These are phyloP conservation scores for Amphicarpaea edgeworthii DNA, from an alignment of 306 rosid genomes.

Conservation along the genomic window DNA sequence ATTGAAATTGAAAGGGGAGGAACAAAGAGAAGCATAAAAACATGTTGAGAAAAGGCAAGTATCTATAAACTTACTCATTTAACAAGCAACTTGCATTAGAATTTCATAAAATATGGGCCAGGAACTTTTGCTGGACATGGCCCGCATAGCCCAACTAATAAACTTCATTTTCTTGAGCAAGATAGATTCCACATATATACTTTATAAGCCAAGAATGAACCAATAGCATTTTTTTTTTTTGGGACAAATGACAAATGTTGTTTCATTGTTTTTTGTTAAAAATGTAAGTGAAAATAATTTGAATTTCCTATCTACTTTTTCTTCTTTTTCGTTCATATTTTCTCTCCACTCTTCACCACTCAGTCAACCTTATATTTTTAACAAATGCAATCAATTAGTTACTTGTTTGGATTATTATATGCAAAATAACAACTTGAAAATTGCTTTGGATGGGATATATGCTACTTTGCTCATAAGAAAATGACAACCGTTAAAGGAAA, in stretches of 20 bases:
- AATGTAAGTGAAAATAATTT: no score
- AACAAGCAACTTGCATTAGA: slow-evolving; percentile 48
- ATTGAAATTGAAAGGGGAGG: slow-evolving; percentile 24
- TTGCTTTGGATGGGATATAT: slow-evolving; percentile 43
- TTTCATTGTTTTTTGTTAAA: no score
- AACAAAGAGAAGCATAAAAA: slow-evolving; percentile 1
- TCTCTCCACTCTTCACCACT: no score
- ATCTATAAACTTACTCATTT: slow-evolving; percentile 35
- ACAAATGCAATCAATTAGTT: slow-evolving; percentile 13
- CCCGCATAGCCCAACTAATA: slow-evolving; percentile 46
- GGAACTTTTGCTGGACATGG: slow-evolving; percentile 12
- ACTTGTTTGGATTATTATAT: slow-evolving; percentile 35
- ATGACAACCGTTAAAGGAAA: slow-evolving; percentile 32
- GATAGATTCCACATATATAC: slow-evolving; percentile 41
- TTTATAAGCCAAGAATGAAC: no score
- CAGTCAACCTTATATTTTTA: no score
- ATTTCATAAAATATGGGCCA: slow-evolving; percentile 48
- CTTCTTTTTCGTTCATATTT: no score
- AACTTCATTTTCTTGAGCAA: slow-evolving; percentile 28
- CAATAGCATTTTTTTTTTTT: no score
- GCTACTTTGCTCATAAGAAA: slow-evolving; percentile 39
- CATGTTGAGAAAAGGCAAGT: slow-evolving; percentile 35
- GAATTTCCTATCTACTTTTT: no score
- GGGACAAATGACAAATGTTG: no score
- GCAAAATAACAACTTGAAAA: slow-evolving; percentile 31